Base-by-base conservation (phyloP, 176 grass and related monocot genomes). In the Hordeum marinum region DNA sequence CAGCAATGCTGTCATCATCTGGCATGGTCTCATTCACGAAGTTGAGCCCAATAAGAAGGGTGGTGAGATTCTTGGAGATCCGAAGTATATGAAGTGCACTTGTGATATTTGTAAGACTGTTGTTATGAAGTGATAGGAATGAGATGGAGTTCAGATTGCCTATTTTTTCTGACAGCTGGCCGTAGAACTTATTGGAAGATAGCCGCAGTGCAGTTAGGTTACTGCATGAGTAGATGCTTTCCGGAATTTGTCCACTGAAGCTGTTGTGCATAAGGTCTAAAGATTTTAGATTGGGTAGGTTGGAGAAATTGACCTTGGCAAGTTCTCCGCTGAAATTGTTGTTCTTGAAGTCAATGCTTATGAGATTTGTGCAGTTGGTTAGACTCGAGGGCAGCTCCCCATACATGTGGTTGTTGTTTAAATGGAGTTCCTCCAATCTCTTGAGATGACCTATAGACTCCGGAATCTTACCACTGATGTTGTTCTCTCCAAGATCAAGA, bases 161-260 rank as follows among this genome's bases (percentile, higher is more conserved):
- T 29, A 91, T 27, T 31, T 24, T 1, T 0, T 4, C 0, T 54
- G 82, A 84, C 0, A 91, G 0, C 4, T 85, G 27, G 0, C 89
- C 89, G 0, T 60, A 0, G 0, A 88, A 58, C 0, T 57, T 20
- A 3, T 91, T 88, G 0, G 0, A 0, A 4, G 85, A 63, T 4
- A 91, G 14, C 1, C 81, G 9, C 0, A 88, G 14, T 1, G 81
- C 59, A 21, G 3, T 85, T 0, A 91, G 1, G 3, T 73, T 85
- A 1, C 6, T 76, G 3, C 85, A 91, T 0, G 68, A 80, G 63
- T 91, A 91, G 1, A 91, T 85, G 63, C 68, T 91, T 29, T 85
- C 76, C 13, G 85, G 89, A 68, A 91, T 11, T 23, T 5, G 7
- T 9, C 85, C 81, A 3, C 0, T 88, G 26, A 91, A 88, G 4